These are phyloP conservation scores for Agaricales sp. DNA, from an alignment of 1,284 basidiomycete species.

Conservation along the genomic window DNA sequence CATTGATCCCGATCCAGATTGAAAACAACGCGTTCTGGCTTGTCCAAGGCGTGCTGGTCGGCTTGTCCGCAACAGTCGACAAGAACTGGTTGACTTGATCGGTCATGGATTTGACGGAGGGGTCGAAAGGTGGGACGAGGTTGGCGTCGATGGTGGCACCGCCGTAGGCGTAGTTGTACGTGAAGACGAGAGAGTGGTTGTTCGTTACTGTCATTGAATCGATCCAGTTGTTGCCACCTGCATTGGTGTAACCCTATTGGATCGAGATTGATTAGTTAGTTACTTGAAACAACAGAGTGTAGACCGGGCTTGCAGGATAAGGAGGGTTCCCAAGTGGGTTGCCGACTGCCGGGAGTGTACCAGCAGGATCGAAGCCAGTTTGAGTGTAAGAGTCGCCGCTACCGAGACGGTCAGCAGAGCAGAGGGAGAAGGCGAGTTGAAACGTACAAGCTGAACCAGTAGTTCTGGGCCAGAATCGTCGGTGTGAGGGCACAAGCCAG, in stretches of 20 bases:
- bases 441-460: slow-evolving; percentile 42
- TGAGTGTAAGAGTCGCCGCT: slow-evolving; percentile 54
- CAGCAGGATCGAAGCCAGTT: slow-evolving; percentile 35
- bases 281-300: slow-evolving; percentile 72
- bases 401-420: background rate
- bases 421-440: background rate
- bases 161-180: slow-evolving; percentile 53
- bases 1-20: slow-evolving; percentile 54
- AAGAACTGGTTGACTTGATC: slow-evolving; percentile 50
- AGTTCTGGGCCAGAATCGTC: too few relatives aligned
- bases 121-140: slow-evolving; percentile 38
- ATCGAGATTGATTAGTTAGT: too few relatives aligned
- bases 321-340: slow-evolving; percentile 51
- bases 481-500: too few relatives aligned
- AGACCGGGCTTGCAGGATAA: slow-evolving; percentile 29
- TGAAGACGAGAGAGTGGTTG: slow-evolving; percentile 30
- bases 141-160: slow-evolving; percentile 48
- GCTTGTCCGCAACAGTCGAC: slow-evolving; percentile 28
- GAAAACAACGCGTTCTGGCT: slow-evolving; percentile 42
- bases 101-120: slow-evolving; percentile 38
- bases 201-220: slow-evolving; percentile 34
- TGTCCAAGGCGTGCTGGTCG: slow-evolving; percentile 40
- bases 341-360: slow-evolving; percentile 28
- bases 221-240: slow-evolving; percentile 48
- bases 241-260: slow-evolving; percentile 40